Evolutionary conservation across 1,284 basidiomycete genomes (phyloP), one percentile per base, ranked within the genome.

Genomic region (Prillingera fragicola): DNA sequence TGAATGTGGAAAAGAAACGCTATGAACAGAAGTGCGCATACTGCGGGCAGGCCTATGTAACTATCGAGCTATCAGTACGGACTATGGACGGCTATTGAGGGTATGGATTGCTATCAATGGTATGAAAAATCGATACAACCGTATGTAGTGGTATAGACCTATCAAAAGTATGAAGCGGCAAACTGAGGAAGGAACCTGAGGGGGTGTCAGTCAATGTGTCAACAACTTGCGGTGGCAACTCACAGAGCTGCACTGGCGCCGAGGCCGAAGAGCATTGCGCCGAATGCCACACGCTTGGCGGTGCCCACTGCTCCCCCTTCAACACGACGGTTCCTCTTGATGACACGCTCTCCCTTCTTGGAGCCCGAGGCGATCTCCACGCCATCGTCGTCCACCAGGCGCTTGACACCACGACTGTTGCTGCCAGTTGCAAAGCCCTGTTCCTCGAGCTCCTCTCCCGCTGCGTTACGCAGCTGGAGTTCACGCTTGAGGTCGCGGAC

Each of bases 401-500:
- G 62, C 54, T 71, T 71, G 38, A 48, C 33, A 15, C 68, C 69
- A 15, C 69, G 53, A 18, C 38, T 33, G 21, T 33, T 31, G n/a
- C 45, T 53, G 21, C 45, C 54, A 26, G 41, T 21, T 4, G 56
- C 42, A n/a, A 39, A 49, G 25, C 64, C 62, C 31, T 59, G 58
- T 19, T 67, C 65, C 45, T 69, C 63, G 10, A 69, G 48, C 23
- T 56, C 57, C 45, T 69, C 63, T 17, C 68, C 70, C 2, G 61
- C 64, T 3, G 65, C 63, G 5, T 53, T 48, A 15, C 61, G 58
- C 6, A 64, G 56, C 33, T 57, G 53, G 8, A 69, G 43, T 43
- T 69, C 63, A 14, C 59, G 53, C 47, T 65, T 63, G 21, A 73
- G 53, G 38, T 71, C 62, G 40, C 62, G 51, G 18, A 73, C 70